These are phyloP conservation scores for Cicer cuneatum DNA, from an alignment of 306 rosid species.

Conservation along the genomic window DNA sequence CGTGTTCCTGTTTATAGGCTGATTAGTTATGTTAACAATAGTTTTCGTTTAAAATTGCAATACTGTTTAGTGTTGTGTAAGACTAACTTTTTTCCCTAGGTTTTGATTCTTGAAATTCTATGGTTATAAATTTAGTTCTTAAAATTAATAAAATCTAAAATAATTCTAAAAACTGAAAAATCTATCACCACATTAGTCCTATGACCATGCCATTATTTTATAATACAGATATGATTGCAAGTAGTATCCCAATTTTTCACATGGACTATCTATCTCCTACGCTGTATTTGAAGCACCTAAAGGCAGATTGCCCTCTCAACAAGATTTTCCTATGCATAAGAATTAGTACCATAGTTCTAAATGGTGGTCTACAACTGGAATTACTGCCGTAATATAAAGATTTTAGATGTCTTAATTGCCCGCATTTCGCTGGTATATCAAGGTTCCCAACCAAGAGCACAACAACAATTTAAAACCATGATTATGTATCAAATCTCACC, in stretches of 20 bases:
- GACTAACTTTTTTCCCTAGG: not conserved
- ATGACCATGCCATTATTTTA: not conserved
- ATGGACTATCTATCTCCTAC: no score
- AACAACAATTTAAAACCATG: no score
- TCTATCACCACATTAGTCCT: not conserved
- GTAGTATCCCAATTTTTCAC: no score
- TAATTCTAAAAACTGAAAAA: not conserved
- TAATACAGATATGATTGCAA: no score
- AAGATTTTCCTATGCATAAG: not conserved
- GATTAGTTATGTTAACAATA: not conserved
- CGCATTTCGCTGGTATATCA: no score
- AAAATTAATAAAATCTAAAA: not conserved
- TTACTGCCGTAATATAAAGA: no score
- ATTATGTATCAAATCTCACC: no score
- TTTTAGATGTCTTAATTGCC: no score
- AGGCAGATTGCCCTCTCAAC: no score
- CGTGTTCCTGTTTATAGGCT: not conserved
- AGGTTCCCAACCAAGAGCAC: no score
- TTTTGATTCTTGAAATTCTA: not conserved
- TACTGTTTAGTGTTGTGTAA: not conserved
- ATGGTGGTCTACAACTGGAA: no score
- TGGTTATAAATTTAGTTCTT: not conserved
- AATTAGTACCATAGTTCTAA: not conserved
- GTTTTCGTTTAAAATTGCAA: not conserved
- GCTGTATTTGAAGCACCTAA: no score